phyloP scores from a whole-genome alignment of 192 early-diverging fungal genomes.

The Coemansia asiatica region DNA sequence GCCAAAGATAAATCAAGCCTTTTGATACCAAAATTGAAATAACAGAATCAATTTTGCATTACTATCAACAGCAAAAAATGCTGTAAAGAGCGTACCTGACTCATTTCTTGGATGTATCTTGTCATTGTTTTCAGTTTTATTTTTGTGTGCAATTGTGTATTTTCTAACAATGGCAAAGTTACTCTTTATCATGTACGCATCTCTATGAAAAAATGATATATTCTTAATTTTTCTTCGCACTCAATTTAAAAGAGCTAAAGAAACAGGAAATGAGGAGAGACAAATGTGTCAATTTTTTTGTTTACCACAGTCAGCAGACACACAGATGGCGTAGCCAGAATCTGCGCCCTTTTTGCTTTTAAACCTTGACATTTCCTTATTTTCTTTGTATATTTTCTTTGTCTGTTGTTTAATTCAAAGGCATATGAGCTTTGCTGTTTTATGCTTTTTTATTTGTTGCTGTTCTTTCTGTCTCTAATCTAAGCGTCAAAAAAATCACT shows the following conservation, averaged over 20 bases:
- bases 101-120: background rate
- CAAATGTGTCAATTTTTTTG: background rate
- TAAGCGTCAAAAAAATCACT: background rate
- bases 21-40: no score
- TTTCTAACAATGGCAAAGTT: background rate
- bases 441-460: no score
- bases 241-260: no score
- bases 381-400: background rate
- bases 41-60: background rate
- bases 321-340: background rate
- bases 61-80: background rate
- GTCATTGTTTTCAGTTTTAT: background rate
- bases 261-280: no score
- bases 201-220: background rate
- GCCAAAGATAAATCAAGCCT: no score
- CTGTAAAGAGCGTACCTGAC: background rate
- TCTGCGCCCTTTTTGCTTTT: background rate
- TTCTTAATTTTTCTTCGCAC: no score
- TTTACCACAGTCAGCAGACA: background rate
- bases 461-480: no score
- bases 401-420: background rate
- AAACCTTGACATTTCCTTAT: background rate
- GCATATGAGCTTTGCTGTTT: background rate
- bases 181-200: background rate
- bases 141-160: background rate